Base-by-base conservation (phyloP, 176 grass and related monocot species). In the Carex pumila region DNA sequence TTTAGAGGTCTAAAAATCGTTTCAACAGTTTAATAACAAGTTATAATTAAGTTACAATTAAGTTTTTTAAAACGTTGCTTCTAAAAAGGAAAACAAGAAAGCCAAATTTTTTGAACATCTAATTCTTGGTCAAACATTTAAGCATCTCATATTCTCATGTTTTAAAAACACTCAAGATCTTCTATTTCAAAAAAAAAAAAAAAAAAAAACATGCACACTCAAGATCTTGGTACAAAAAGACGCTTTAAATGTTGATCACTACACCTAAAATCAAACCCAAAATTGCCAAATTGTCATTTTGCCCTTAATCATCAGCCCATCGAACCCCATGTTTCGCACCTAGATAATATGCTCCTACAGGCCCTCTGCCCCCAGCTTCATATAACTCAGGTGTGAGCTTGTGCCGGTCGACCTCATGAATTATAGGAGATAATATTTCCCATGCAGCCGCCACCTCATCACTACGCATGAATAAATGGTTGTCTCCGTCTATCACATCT, bases 391-490 rank as follows among this genome's bases (percentile, higher is more conserved):
- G 95, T 80, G 82, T 83, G 9, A 94, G 53, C 47, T 74, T 91
- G 63, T 94, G 94, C 84, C 91, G 84, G 12, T 97, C 86, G 17
- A 97, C 93, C 86, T 94, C 90, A 77, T 86, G 81, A 79, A 91
- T 86, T 88, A 94, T 67, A 37, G 95, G 95, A 50, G 89, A 85
- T 80, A 97, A 77, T 39, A 94, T 87, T 30, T 88, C 89, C 92
- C 95, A 94, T 60, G 92, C 95, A 59, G 95, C 90, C 79, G 89
- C 92, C 57, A 94, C 18, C 81, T 98, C 95, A 43, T 97, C 95
- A 22, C 95, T 98, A 13, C 95, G 85, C 92, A 98, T 98, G 71
- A 98, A 98, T 7, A 98, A 85, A 91, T 97, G 95, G 57, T 47
- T 97, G 74, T 98, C 92, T 70, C 95, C 95, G 74, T 98, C 95